These are phyloP conservation scores for Wickerhamomyces alni DNA, from an alignment of 805 yeast species.

Conservation along the genomic window DNA sequence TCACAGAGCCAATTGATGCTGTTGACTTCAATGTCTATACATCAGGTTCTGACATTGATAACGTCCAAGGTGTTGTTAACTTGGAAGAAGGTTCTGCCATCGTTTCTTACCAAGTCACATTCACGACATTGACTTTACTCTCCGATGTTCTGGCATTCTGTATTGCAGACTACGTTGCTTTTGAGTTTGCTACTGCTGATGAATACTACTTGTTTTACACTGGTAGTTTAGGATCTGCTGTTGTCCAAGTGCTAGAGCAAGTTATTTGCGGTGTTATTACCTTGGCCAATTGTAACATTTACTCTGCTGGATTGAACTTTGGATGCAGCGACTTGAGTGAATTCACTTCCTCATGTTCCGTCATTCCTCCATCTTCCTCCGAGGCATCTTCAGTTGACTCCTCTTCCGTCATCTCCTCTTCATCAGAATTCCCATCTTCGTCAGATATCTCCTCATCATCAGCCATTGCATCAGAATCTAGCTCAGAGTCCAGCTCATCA, in stretches of 20 bases:
- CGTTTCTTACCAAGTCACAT: constrained; percentile 5
- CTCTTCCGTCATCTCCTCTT: neutral
- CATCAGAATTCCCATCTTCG: neutral
- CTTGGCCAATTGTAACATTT: constrained; percentile 4
- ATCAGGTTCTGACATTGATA: constrained; percentile 4
- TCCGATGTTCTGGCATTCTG: constrained; percentile 5
- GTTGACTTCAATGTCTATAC: neutral
- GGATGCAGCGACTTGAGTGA: neutral
- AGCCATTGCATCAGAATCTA: neutral
- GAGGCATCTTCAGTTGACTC: neutral
- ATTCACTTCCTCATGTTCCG: constrained; percentile 6
- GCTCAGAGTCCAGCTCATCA: neutral
- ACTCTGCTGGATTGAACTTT: constrained; percentile 4
- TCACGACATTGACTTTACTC: constrained; percentile 3
- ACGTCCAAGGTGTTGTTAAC: constrained; percentile 11
- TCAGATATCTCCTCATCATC: neutral
- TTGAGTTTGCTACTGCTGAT: constrained; percentile 3
- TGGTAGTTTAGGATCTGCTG: constrained; percentile 11
- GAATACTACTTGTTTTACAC: constrained; percentile 13
- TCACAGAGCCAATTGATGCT: neutral
- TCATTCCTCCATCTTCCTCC: neutral
- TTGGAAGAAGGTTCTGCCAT: constrained; percentile 12
- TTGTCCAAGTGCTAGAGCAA: constrained; percentile 1
- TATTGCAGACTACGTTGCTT: constrained; percentile 9
- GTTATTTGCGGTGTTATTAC: constrained; percentile 7